These are phyloP conservation scores for Chaetomiaceae sp. DNA, from an alignment of 2,329 filamentous ascomycete species.

Conservation along the genomic window DNA sequence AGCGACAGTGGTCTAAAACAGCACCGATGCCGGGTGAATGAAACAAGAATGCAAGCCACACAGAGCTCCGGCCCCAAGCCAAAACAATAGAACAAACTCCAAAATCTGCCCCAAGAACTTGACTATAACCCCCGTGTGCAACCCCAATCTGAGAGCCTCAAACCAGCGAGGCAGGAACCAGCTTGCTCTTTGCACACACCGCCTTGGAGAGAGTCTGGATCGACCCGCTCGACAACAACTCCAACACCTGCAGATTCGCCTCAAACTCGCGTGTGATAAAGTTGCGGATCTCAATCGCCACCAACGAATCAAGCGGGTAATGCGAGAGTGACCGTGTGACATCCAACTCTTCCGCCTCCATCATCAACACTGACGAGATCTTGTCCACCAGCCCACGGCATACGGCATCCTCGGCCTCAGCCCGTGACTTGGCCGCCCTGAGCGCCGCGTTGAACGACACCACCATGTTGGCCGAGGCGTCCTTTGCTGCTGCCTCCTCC, in stretches of 20 bases:
- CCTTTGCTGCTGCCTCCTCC: conserved; percentile 33
- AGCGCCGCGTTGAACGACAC: conserved; percentile 43
- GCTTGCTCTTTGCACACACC: conserved; percentile 44
- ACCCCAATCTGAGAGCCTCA: neutral
- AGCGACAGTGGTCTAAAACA: neutral
- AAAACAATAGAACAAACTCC: neutral
- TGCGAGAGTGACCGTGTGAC: conserved; percentile 38
- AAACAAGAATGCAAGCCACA: neutral
- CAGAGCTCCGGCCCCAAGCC: neutral
- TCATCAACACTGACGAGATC: conserved; percentile 46
- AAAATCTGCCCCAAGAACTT: neutral
- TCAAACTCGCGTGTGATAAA: conserved; percentile 48
- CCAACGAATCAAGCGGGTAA: conserved; percentile 45
- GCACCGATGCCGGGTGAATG: neutral
- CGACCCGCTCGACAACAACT: conserved; percentile 48
- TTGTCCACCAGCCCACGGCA: conserved; percentile 45
- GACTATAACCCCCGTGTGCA: neutral
- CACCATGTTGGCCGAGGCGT: conserved; percentile 26
- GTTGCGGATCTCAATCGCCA: conserved; percentile 48
- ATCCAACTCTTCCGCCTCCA: conserved; percentile 47
- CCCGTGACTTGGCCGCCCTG: conserved; percentile 38
- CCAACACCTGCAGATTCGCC: conserved; percentile 50
- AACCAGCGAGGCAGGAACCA: conserved; percentile 21
- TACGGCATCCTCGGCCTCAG: conserved; percentile 43
- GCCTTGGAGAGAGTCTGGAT: conserved; percentile 45